A percentile compares a stretch with the other conserved stretches of the same genome.
Evolutionary conservation across 2,329 filamentous ascomycete genomes (phyloP).

Genomic region (Colletotrichum destructivum): DNA sequence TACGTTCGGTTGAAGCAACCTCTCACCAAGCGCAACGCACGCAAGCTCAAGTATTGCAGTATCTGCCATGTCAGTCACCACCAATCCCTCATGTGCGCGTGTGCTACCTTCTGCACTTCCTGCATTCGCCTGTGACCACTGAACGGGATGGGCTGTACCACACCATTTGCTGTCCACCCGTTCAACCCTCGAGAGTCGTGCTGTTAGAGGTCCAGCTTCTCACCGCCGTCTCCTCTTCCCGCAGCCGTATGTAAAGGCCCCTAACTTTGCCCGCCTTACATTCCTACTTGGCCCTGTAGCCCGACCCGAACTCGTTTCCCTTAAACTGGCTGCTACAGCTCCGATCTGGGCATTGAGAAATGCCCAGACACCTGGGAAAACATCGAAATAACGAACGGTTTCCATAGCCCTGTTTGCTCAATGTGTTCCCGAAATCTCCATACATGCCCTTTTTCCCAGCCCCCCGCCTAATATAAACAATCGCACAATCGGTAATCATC

Average conservation of each 20-base stretch:
- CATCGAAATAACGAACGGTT: conserved; percentile 10
- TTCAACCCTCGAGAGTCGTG: not conserved
- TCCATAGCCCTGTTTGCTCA: not conserved
- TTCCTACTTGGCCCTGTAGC: not conserved
- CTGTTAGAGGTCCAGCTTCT: conserved; percentile 1
- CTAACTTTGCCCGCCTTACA: not conserved
- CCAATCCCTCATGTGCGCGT: conserved; percentile 8
- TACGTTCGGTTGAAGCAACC: not conserved
- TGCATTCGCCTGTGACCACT: conserved; percentile 23
- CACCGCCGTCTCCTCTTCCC: conserved; percentile 13
- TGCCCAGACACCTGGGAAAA: not conserved
- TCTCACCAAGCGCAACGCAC: not conserved
- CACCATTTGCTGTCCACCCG: not conserved
- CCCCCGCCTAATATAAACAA: conserved; percentile 31
- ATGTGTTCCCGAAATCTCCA: not conserved
- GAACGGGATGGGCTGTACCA: conserved; percentile 12
- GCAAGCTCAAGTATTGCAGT: not conserved
- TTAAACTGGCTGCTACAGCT: not conserved
- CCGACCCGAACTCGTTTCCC: not conserved
- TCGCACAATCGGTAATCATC: conserved; percentile 14
- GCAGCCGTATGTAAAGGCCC: conserved; percentile 2
- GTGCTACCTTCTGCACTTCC: conserved; percentile 18
- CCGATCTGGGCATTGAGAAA: not conserved
- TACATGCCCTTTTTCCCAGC: conserved; percentile 14
- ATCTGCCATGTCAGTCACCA: not conserved